Evolutionary conservation across 495 filamentous ascomycete species (phyloP), one percentile per base, ranked within the genome.

Genomic region (Penicillium cinerascens): DNA sequence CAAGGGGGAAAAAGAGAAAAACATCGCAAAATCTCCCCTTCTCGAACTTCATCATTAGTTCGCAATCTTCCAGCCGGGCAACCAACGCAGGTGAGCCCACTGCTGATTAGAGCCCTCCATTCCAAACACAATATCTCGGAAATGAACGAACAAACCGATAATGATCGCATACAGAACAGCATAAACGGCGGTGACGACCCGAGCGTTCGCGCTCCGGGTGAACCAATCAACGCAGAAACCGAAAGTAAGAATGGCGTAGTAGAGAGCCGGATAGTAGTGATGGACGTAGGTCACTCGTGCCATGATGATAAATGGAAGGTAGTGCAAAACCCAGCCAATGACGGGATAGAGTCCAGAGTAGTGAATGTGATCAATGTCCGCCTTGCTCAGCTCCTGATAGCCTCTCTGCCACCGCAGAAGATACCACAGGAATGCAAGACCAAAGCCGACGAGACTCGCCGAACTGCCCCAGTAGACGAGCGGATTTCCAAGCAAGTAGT

Each of bases 241-340:
- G 44, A 89, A 82, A 10, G 80, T 84, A 20, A 98, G 76, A 52
- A 98, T 96, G 47, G 93, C 92, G 64, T 96, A 98, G 75, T 97
- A 98, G 4, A 98, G 81, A n/a, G 93, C 93, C 7, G 93, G 93
- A 70, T 97, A 98, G 73, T 98, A 98, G 72, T 98, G 93, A 69
- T 98, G 93, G 42, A 98, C 93, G 68, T 98, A 98, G 22, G 93
- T 98, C 48, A 98, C 93, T 74, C 93, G 87, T 11, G 89, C 95
- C 93, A 98, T 98, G 64, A 91, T 83, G 60, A 96, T 81, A 72
- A 98, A 98, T 18, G 93, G 93, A 42, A 96, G 68, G 62, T 96
- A 98, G 72, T 98, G 93, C 48, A 97, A 78, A 67, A 96, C 82
- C 93, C 93, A 98, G 43, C 93, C 93, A 52, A 95, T 78, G 45